Evolutionary conservation across 139 green algal species (phyloP).

Genomic region (Picocystis salinarum): DNA sequence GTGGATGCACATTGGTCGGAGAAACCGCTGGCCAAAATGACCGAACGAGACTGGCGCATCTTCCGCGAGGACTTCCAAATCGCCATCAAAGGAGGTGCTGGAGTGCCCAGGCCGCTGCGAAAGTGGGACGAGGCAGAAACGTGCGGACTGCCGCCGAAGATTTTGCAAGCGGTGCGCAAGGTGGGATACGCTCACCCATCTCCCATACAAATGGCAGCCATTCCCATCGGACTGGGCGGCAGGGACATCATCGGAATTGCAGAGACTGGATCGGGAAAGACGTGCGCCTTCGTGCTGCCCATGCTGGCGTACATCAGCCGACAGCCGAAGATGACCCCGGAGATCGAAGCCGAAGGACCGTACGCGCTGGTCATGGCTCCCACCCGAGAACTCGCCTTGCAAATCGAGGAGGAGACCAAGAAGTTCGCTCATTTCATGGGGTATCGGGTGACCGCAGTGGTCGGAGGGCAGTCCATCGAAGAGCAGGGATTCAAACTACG

Average conservation of each 20-base stretch:
- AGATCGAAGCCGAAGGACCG: constrained; percentile 42
- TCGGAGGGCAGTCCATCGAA: constrained; percentile 89
- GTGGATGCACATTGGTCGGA: constrained; percentile 70
- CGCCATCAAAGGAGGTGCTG: constrained; percentile 61
- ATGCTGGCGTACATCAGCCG: constrained; percentile 87
- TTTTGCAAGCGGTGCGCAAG: constrained; percentile 13
- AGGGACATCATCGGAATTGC: constrained; percentile 90
- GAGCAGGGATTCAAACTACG: constrained; percentile 89
- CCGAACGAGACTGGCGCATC: constrained; percentile 96
- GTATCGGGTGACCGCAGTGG: constrained; percentile 65
- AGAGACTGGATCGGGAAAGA: constrained; percentile 93
- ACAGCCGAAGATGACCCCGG: constrained; percentile 77
- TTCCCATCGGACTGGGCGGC: constrained; percentile 74
- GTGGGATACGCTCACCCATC: constrained; percentile 80
- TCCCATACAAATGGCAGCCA: constrained; percentile 93
- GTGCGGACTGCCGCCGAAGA: constrained; percentile 2
- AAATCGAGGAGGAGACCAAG: constrained; percentile 77
- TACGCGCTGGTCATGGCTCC: constrained; percentile 91
- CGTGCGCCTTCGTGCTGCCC: constrained; percentile 85
- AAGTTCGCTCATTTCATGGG: constrained; percentile 45
- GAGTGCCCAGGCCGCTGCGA: constrained; percentile 22
- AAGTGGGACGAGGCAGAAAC: constrained; percentile 59
- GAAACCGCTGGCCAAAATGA: constrained; percentile 74
- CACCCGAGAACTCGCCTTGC: constrained; percentile 81
- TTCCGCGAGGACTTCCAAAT: constrained; percentile 99